These are phyloP conservation scores for Themeda triandra DNA, from an alignment of 176 grass and related monocot species.

Conservation along the genomic window DNA sequence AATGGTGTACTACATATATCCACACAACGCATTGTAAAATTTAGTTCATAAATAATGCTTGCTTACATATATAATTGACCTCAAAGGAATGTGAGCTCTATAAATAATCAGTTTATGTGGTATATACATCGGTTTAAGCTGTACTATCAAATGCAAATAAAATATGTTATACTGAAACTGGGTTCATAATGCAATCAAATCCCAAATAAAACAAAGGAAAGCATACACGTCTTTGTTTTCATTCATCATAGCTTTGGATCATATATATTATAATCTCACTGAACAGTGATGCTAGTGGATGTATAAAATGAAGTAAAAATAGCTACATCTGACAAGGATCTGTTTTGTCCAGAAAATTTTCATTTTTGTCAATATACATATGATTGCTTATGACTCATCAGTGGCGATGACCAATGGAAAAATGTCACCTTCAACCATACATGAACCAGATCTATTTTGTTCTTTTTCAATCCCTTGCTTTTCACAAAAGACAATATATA, in stretches of 20 bases:
- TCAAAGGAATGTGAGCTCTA: not conserved
- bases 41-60: constrained; percentile 16
- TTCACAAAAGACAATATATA: not conserved
- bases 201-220: not conserved
- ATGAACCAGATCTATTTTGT: not conserved
- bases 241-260: not conserved
- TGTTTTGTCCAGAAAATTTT: not conserved
- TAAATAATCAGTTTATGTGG: not conserved
- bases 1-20: constrained; percentile 7
- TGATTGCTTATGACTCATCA: not conserved
- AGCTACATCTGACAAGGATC: not conserved
- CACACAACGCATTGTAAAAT: not conserved
- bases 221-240: not conserved
- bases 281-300: not conserved
- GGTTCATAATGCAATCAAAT: not conserved
- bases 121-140: not conserved
- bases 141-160: not conserved
- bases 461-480: not conserved
- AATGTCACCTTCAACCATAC: not conserved
- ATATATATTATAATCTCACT: not conserved
- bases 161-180: not conserved
- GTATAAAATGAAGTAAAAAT: not conserved
- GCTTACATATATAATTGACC: not conserved
- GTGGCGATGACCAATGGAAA: not conserved
- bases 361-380: not conserved